phyloP scores from a whole-genome alignment of 2,329 filamentous ascomycete genomes.

The Lachnellula cervina region DNA sequence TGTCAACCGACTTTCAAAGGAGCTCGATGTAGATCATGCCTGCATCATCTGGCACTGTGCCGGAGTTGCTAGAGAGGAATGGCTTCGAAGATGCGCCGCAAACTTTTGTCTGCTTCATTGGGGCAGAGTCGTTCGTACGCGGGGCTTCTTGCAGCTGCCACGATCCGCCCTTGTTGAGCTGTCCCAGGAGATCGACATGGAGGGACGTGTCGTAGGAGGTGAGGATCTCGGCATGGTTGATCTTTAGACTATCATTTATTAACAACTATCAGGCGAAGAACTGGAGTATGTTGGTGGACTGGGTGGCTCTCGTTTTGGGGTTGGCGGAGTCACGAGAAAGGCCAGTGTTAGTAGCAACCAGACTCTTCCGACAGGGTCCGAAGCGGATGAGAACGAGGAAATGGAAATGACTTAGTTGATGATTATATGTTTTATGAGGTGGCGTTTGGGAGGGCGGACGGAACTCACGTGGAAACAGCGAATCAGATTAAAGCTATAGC shows the following conservation, averaged over 20 bases:
- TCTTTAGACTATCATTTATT: slow-evolving; percentile 13
- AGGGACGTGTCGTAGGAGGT: slow-evolving; percentile 84
- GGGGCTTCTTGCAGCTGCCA: slow-evolving; percentile 77
- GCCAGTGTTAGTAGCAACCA: slow-evolving; percentile 56
- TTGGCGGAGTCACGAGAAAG: slow-evolving; percentile 46
- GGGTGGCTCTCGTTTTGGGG: slow-evolving; percentile 44
- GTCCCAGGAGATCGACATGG: slow-evolving; percentile 87
- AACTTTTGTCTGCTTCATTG: slow-evolving; percentile 89
- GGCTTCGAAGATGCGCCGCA: slow-evolving; percentile 84
- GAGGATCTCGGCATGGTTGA: slow-evolving; percentile 23
- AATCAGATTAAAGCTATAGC: not conserved
- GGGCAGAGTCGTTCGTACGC: slow-evolving; percentile 87
- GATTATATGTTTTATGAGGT: slow-evolving; percentile 3
- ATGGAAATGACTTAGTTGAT: slow-evolving; percentile 49
- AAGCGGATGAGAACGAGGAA: slow-evolving; percentile 56
- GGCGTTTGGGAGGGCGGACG: not conserved
- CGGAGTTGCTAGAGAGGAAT: slow-evolving; percentile 83
- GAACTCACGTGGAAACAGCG: not conserved
- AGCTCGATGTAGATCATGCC: slow-evolving; percentile 90
- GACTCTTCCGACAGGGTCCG: slow-evolving; percentile 49
- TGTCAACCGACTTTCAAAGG: slow-evolving; percentile 81
- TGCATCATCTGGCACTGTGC: slow-evolving; percentile 96
- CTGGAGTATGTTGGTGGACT: slow-evolving; percentile 43
- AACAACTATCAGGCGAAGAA: slow-evolving; percentile 29
- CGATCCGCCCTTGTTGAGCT: slow-evolving; percentile 80